Evolutionary conservation across 371 early-diverging fungal genomes (phyloP).

Genomic region (Saksenaea oblongispora): DNA sequence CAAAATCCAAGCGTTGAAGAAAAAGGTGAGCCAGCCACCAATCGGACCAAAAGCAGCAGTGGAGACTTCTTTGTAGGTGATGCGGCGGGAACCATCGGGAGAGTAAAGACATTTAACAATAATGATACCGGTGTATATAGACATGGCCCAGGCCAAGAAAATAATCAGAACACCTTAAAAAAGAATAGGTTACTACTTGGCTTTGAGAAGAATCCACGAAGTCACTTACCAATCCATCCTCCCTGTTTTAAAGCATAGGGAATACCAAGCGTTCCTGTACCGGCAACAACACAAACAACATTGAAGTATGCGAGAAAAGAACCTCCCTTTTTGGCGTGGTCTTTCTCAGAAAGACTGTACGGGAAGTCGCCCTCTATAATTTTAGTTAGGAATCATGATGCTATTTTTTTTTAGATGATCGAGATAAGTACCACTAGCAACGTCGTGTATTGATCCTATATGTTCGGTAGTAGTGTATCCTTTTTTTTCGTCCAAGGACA

Average conservation of each 20-base stretch:
- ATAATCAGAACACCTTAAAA: slow-evolving; percentile 64
- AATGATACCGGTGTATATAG: slow-evolving; percentile 51
- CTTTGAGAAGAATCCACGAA: neutral
- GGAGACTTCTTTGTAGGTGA: slow-evolving; percentile 44
- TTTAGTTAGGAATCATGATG: neutral
- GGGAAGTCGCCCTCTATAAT: neutral
- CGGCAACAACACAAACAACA: slow-evolving; percentile 81
- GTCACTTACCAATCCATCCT: slow-evolving; percentile 72
- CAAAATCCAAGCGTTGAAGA: slow-evolving; percentile 62
- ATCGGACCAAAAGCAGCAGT: slow-evolving; percentile 37
- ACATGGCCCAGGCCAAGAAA: slow-evolving; percentile 72
- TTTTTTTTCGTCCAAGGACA: slow-evolving; percentile 4
- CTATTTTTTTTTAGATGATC: neutral
- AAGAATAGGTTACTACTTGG: neutral
- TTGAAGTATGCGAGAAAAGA: slow-evolving; percentile 58
- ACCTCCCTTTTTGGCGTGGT: slow-evolving; percentile 28
- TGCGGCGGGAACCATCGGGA: slow-evolving; percentile 37
- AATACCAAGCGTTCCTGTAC: slow-evolving; percentile 84
- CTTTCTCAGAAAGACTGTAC: neutral
- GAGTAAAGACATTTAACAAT: slow-evolving; percentile 36
- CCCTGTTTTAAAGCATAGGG: slow-evolving; percentile 79
- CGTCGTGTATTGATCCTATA: neutral
- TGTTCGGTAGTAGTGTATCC: neutral
- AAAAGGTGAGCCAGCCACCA: slow-evolving; percentile 46
- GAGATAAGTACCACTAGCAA: neutral